Evolutionary conservation across 257 asterid species (phyloP), one percentile per base, ranked within the genome.

Genomic region (Nemophila menziesii): DNA sequence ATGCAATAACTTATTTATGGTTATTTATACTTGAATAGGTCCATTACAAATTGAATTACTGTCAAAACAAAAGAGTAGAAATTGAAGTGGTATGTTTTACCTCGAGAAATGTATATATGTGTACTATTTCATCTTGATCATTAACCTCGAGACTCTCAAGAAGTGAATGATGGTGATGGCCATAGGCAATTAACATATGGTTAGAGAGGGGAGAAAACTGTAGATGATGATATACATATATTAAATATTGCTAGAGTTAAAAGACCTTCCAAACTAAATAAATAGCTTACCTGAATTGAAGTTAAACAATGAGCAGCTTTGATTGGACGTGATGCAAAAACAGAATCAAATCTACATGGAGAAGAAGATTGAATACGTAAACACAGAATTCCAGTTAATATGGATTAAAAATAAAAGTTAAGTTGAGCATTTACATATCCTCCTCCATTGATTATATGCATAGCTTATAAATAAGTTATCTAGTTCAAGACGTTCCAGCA

Each of bases 271-370:
- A n/a, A n/a, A n/a, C n/a, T n/a, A 11, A 21, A 18, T 13, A 58
- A 21, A 48, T 11, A 43, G 60, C 80, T 55, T 58, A 82, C 98
- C 94, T 89, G 97, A 67, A 89, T 80, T 17, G 97, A 84, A 43
- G 97, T 89, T 69, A 89, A 78, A 61, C 97, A 89, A 72, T 89
- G 97, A 64, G 97, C 97, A 51, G 97, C 97, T 76, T 92, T 84
- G 56, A 89, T 78, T 8, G 95, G 80, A 39, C 98, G 75, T 38
- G 98, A 89, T 40, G 77, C 80, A 49, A 89, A 72, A 48, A 89
- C 92, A 8, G 44, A 56, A 33, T 95, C 98, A 63, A 84, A 89
- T 33, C 98, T 89, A 69, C 70, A 74, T 52, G 20, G 21, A 24
- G 20, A 40, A 39, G 52, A 58, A 17, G 27, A 33, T 19, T 43